A percentile compares a stretch with the other conserved stretches of the same genome.
Evolutionary conservation across 225 moss, liverwort and hornwort genomes (phyloP).

Genomic region (Sphagnum tenellum): DNA sequence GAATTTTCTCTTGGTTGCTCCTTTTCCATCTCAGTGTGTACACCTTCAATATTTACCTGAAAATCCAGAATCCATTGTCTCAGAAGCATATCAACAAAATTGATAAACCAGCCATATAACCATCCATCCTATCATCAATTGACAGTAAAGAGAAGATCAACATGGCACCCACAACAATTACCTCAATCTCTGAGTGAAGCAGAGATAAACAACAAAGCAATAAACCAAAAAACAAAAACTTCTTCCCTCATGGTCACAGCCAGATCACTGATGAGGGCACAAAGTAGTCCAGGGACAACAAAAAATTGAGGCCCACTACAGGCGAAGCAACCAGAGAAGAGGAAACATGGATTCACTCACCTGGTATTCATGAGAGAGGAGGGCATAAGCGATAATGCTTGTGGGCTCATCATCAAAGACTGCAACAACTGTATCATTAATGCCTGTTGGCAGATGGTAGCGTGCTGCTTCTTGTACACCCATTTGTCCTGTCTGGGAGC

Average conservation of each 20-base stretch:
- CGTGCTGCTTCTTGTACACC: conserved; percentile 58
- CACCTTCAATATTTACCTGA: conserved; percentile 42
- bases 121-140: too few species aligned
- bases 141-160: too few species aligned
- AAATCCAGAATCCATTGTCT: background rate
- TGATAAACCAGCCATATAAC: background rate
- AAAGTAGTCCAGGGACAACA: too few species aligned
- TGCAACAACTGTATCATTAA: conserved; percentile 49
- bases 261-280: too few species aligned
- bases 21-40: conserved; percentile 50
- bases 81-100: background rate
- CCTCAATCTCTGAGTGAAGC: too few species aligned
- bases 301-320: too few species aligned
- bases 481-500: conserved; percentile 47
- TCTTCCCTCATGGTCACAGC: too few species aligned
- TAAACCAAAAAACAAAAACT: too few species aligned
- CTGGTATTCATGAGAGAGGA: conserved; percentile 69
- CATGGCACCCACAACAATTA: too few species aligned
- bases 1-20: conserved; percentile 44
- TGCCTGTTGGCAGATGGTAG: conserved; percentile 51
- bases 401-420: conserved; percentile 90
- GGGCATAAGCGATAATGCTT: conserved; percentile 79
- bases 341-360: conserved; percentile 18
- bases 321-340: too few species aligned
- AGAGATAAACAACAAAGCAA: too few species aligned